A percentile compares a stretch with the other conserved stretches of the same genome.
phyloP scores from a whole-genome alignment of 495 filamentous ascomycete genomes.

The Melanomma pulvis-pyrius region DNA sequence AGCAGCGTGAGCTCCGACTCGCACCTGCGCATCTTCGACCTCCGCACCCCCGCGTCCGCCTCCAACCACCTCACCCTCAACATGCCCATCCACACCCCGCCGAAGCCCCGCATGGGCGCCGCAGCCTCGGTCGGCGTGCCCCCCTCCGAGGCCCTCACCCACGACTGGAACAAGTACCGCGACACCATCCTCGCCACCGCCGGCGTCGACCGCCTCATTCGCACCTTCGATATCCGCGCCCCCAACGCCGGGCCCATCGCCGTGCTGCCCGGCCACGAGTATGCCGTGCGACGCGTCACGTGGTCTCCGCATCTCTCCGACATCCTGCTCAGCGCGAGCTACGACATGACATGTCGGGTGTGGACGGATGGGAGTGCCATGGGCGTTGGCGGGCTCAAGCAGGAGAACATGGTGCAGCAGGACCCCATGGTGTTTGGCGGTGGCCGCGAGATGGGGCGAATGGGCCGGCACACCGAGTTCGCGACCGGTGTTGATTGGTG shows the following conservation, averaged over 20 bases:
- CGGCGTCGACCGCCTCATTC: slow-evolving; percentile 84
- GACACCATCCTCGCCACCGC: slow-evolving; percentile 78
- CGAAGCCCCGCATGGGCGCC: slow-evolving; percentile 45
- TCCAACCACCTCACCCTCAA: slow-evolving; percentile 78
- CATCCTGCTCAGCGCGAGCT: slow-evolving; percentile 82
- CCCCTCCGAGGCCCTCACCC: slow-evolving; percentile 83
- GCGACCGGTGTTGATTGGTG: slow-evolving; percentile 98
- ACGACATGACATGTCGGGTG: slow-evolving; percentile 95
- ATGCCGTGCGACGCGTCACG: slow-evolving; percentile 78
- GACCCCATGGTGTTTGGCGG: slow-evolving; percentile 46
- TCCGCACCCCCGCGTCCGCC: slow-evolving; percentile 76
- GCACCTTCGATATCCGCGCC: slow-evolving; percentile 84
- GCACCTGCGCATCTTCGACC: slow-evolving; percentile 84
- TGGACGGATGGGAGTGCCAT: slow-evolving; percentile 78
- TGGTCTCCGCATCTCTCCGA: slow-evolving; percentile 93
- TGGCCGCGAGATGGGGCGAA: slow-evolving; percentile 77
- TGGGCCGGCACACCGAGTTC: slow-evolving; percentile 94
- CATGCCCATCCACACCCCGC: slow-evolving; percentile 74
- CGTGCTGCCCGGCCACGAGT: slow-evolving; percentile 81
- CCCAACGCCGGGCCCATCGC: slow-evolving; percentile 69
- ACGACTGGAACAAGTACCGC: slow-evolving; percentile 99
- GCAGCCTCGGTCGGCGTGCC: slow-evolving; percentile 51
- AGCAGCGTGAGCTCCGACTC: slow-evolving; percentile 84
- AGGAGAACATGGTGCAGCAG: slow-evolving; percentile 36
- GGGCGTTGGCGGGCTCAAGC: slow-evolving; percentile 50